These are phyloP conservation scores for Aspergillus niger DNA, from an alignment of 2,329 filamentous ascomycete genomes.

Conservation along the genomic window DNA sequence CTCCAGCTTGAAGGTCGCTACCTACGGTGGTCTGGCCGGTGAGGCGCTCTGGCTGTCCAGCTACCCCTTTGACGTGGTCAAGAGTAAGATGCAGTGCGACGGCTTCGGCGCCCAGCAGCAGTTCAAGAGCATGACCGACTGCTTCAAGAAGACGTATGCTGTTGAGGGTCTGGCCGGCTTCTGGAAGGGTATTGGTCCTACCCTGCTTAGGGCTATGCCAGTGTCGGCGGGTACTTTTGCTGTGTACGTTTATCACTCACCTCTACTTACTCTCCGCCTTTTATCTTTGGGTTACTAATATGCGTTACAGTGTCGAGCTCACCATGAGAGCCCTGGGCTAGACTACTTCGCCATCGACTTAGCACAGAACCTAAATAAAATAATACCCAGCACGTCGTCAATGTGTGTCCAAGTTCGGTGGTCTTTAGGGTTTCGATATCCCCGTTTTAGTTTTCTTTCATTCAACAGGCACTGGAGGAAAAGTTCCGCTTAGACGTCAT, in stretches of 20 bases:
- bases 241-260: conserved; percentile 54
- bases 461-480: conserved; percentile 22
- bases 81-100: conserved; percentile 99
- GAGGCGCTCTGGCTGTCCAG: conserved; percentile 91
- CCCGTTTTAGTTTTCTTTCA: conserved; percentile 14
- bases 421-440: not conserved
- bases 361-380: not conserved
- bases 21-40: conserved; percentile 90
- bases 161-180: conserved; percentile 79
- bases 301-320: conserved; percentile 46
- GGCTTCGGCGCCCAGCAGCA: conserved; percentile 73
- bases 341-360: not conserved
- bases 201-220: conserved; percentile 90
- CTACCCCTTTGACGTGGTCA: conserved; percentile 95
- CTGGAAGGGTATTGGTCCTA: conserved; percentile 92
- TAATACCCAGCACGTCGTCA: not conserved
- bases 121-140: conserved; percentile 83
- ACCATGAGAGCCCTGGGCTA: conserved; percentile 50
- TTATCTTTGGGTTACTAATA: too few relatives aligned
- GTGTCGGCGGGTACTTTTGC: conserved; percentile 98
- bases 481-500: conserved; percentile 14
- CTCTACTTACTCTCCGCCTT: not conserved
- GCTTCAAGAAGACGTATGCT: conserved; percentile 79
- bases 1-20: conserved; percentile 79
- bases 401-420: not conserved